Base-by-base conservation (phyloP, 148 eudicot genomes). In the Fagopyrum esculentum region DNA sequence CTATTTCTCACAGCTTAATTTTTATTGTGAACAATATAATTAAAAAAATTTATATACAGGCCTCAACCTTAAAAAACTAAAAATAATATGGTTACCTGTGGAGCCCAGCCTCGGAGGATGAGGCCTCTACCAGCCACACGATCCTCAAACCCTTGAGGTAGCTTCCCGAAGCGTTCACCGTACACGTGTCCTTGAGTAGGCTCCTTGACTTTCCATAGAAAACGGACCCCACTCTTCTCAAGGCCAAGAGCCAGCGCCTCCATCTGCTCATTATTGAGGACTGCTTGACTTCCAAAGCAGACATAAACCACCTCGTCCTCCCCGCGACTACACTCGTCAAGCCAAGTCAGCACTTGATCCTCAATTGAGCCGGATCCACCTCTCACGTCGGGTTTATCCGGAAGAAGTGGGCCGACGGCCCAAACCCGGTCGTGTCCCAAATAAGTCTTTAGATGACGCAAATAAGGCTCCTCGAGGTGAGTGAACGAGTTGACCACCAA, bases 271-370 rank as follows among this genome's bases (percentile, higher is more conserved):
- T 82, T 80, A 0, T 81, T 80, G 76, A 87, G 76, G 75, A 82
- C 83, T 0, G 82, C 80, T 46, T 80, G 82, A 72, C 86, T 85
- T 5, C 90, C 90, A 60, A 87, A 87, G 47, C 90, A 83, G 0
- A 87, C 86, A 13, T 85, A 85, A 55, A 87, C 81, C 29, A 87
- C 90, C 12, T 69, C 63, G 9, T 45, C 16, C 13, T 78, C 80
- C 6, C 64, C 75, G 51, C 40, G 0, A 35, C 40, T 1, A 35
- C 82, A 78, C 43, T 30, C 45, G 78, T 83, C 85, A 2, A 87
- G 88, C 90, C 90, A 87, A 0, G 82, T 40, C 22, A 75, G 4
- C 4, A 85, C 55, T 0, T 81, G 77, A 44, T 40, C 66, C 4
- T 40, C 68, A 19, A 74, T 75, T 1, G 77, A 30, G 56, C 63